Evolutionary conservation across 73 alveolate species (phyloP), one percentile per base, ranked within the genome.

Genomic region (Halteria grandinella): DNA sequence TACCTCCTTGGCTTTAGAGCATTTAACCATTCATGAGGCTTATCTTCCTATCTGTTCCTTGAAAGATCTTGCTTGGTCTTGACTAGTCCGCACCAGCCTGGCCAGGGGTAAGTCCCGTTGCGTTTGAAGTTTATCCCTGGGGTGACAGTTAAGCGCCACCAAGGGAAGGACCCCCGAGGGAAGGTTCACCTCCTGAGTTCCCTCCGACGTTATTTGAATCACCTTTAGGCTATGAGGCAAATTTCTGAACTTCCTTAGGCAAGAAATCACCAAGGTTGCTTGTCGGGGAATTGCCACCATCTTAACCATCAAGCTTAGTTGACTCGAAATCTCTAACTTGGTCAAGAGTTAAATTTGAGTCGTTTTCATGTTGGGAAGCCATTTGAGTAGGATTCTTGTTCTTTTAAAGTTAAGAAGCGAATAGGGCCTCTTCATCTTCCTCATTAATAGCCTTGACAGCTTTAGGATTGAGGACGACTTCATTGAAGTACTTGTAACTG

Each of bases 401-500:
- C 55, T 57, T 70, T 62, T 66, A 31, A 6, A 14, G 20, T 3
- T 49, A 62, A 37, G 43, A 45, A 12, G 62, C 80, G 17, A 66
- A 18, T 45, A 45, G 28, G 14, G 75, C 43, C 27, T 69, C 40
- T 24, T 75, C 51, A n/a, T 55, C 78, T 40, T 79, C 77, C 34
- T 64, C 72, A 18, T 39, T 79, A 0, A 40, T 47, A 41, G 78
- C 79, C 27, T 47, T 47, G 1, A 55, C 45, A 1, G 72, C 28
- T 17, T 51, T 63, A 12, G 75, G 64, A 28, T 54, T 21, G 15
- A 75, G 37, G 54, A 75, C 55, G 20, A 39, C 17, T 24, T 28
- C 23, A 55, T 83, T 83, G 54, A 57, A 50, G 31, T 57, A 51
- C 43, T 50, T 37, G 69, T 83, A 83, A 32, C 72, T 52, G 45